Evolutionary conservation across 805 yeast genomes (phyloP), one percentile per base, ranked within the genome.

Genomic region (Schwanniomyces polymorphus): DNA sequence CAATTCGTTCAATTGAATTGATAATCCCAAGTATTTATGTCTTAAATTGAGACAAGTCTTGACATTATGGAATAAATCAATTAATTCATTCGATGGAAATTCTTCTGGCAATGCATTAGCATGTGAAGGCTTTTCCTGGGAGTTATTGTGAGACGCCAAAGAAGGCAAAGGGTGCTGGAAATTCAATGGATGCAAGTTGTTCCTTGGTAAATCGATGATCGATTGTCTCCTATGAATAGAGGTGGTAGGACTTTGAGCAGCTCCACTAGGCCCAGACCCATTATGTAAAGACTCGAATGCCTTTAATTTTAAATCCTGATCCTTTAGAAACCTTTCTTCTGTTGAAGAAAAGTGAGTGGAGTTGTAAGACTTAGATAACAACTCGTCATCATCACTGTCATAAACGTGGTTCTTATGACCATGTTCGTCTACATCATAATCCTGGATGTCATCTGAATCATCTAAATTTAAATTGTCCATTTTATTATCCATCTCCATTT

Each of bases 11-110:
- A 51, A 44, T 69, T 94, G 99, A 44, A 81, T 54, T 0, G 97
- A 90, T 9, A 80, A 54, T 2, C 67, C 58, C 66, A 87, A 86
- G 64, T 92, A 94, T 60, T 84, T 86, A 55, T 80, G 83, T 63
- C 99, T 83, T 51, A 88, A 60, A 10, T 79, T 82, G 50, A 92
- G 76, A 61, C 97, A 88, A 34, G 69, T 68, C 48, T 80, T 76
- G 29, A 88, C 83, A 48, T 85, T 81, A 25, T 76, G 63, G 59
- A 81, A 87, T 41, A 88, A 70, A 45, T 79, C 83, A 46, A 85
- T 69, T 53, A 88, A 68, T 53, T 88, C 95, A 5, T 79, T 80
- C 0, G 91, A 82, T 1, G 91, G 88, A 37, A 74, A 70, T 42
- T 83, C 87, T 42, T 75, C 75, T 1, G 80, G 68, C 16, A 63